A percentile compares a stretch with the other conserved stretches of the same genome.
phyloP scores from a whole-genome alignment of 2,329 filamentous ascomycete species.

The Achaetomium macrosporum region DNA sequence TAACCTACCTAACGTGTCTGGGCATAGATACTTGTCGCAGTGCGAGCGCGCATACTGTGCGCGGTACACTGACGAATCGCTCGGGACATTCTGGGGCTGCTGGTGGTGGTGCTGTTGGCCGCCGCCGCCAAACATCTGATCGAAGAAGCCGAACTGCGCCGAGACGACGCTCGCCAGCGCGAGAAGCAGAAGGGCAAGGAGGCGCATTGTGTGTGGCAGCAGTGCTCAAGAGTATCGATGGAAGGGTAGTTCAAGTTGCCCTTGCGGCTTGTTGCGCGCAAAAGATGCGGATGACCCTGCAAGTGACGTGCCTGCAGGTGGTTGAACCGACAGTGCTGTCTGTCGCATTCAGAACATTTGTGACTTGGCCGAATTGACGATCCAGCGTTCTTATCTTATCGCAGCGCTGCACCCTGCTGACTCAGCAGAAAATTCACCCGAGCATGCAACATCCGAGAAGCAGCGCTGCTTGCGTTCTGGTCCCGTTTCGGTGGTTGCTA shows the following conservation, averaged over 20 bases:
- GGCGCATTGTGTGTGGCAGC: slow-evolving; percentile 29
- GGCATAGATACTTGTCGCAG: slow-evolving; percentile 91
- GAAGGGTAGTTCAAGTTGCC: not conserved
- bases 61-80: slow-evolving; percentile 72
- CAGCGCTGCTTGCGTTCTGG: not conserved
- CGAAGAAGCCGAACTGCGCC: slow-evolving; percentile 95
- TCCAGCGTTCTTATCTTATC: slow-evolving; percentile 22
- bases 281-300: not conserved
- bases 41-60: slow-evolving; percentile 51
- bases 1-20: slow-evolving; percentile 65
- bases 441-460: slow-evolving; percentile 3
- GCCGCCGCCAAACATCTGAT: slow-evolving; percentile 80
- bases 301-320: too few relatives aligned
- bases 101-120: slow-evolving; percentile 41
- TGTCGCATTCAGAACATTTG: not conserved
- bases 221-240: not conserved
- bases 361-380: not conserved
- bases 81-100: slow-evolving; percentile 71
- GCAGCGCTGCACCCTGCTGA: slow-evolving; percentile 22
- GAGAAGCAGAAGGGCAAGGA: slow-evolving; percentile 36
- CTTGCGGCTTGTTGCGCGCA: not conserved
- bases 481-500: not conserved
- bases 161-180: slow-evolving; percentile 56
- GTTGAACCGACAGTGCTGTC: not conserved
- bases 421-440: slow-evolving; percentile 35